Evolutionary conservation across 1,284 basidiomycete species (phyloP).

Genomic region (Schizophyllum commune): DNA sequence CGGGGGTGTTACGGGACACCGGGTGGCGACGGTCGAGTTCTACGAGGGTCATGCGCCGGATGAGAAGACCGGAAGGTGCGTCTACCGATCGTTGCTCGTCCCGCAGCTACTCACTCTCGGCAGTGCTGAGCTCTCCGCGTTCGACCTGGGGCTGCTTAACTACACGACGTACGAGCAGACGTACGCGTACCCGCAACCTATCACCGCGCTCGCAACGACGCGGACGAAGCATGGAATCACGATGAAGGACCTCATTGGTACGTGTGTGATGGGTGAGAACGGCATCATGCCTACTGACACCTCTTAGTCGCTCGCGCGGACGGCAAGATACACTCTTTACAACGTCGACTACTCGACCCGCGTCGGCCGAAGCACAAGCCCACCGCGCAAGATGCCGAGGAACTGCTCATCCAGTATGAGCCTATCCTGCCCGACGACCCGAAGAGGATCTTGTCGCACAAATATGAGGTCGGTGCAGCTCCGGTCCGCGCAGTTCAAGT

Average conservation of each 20-base stretch:
- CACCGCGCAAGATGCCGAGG: constrained; percentile 75
- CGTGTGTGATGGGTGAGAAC: constrained; percentile 17
- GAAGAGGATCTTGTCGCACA: constrained; percentile 71
- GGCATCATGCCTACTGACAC: neutral
- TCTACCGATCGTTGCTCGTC: constrained; percentile 6
- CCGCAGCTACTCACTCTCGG: neutral
- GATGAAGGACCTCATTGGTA: constrained; percentile 79
- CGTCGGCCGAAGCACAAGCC: constrained; percentile 77
- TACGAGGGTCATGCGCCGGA: constrained; percentile 69
- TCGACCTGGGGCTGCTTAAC: constrained; percentile 42
- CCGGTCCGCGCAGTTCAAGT: neutral
- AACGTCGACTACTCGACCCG: constrained; percentile 75
- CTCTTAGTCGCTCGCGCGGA: constrained; percentile 66
- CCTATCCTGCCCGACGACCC: constrained; percentile 70
- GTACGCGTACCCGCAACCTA: constrained; percentile 62
- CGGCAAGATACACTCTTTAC: constrained; percentile 70
- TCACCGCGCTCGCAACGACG: constrained; percentile 69
- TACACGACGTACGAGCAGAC: constrained; percentile 61
- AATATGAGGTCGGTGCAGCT: constrained; percentile 50
- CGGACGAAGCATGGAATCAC: constrained; percentile 85
- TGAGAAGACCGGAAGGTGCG: constrained; percentile 64
- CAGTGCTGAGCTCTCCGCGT: constrained; percentile 73
- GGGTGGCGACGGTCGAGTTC: constrained; percentile 76
- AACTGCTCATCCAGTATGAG: constrained; percentile 82
- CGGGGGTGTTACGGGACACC: constrained; percentile 50